Evolutionary conservation across 78 protist genomes (phyloP).

Genomic region (Pigoraptor vietnamica): DNA sequence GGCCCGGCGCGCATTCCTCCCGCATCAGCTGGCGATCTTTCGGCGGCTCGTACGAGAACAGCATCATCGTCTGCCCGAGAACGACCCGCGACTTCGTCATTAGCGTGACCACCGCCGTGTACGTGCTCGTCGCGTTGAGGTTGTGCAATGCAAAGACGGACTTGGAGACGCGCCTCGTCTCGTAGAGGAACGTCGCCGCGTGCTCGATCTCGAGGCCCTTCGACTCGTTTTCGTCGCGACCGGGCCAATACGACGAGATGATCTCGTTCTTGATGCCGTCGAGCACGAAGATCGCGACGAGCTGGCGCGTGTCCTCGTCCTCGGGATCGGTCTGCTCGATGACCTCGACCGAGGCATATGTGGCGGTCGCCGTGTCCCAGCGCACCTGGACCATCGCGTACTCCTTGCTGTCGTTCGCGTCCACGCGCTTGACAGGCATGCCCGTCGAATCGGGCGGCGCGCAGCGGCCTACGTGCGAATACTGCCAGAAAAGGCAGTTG

Average conservation of each 20-base stretch:
- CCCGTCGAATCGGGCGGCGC: neutral
- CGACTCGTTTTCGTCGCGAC: neutral
- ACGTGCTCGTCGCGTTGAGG: neutral
- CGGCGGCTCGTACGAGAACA: neutral
- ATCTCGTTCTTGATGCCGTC: neutral
- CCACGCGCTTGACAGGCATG: neutral
- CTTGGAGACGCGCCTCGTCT: neutral
- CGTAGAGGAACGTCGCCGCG: neutral
- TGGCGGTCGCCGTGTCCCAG: neutral
- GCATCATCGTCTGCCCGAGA: neutral
- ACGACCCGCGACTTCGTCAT: neutral
- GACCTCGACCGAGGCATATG: neutral
- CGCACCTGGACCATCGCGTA: neutral
- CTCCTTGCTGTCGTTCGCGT: neutral
- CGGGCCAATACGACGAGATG: neutral
- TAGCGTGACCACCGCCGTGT: neutral
- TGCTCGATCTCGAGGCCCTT: neutral
- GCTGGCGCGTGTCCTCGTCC: neutral
- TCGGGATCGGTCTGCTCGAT: neutral
- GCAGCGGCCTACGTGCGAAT: neutral
- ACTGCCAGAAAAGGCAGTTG: neutral
- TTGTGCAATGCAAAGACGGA: neutral
- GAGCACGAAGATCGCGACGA: neutral
- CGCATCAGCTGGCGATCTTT: neutral
- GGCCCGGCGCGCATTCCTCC: neutral